Evolutionary conservation across 768 basidiomycete genomes (phyloP).

Genomic region (Hericium rajendrae): DNA sequence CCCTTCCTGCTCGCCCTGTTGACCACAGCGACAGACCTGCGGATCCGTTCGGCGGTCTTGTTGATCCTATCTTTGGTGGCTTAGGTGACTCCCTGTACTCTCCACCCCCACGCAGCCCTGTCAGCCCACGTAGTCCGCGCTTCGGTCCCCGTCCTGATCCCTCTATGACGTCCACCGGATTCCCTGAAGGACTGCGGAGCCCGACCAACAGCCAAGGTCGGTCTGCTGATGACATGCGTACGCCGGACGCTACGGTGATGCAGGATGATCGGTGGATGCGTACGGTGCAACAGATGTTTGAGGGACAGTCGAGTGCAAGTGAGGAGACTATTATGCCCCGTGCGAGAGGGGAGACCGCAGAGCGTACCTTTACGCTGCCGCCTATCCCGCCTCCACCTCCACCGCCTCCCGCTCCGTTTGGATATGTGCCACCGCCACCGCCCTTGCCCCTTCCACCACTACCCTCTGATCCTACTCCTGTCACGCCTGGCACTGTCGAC

Average conservation of each 20-base stretch:
- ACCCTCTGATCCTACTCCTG: background rate
- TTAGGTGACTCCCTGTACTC: background rate
- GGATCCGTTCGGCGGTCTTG: slow-evolving; percentile 2
- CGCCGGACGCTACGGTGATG: slow-evolving; percentile 8
- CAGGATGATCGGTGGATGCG: slow-evolving; percentile 10
- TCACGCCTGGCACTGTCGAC: slow-evolving; percentile 7
- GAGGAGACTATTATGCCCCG: slow-evolving; percentile 8
- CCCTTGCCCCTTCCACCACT: slow-evolving; percentile 5
- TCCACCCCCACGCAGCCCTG: slow-evolving; percentile 54
- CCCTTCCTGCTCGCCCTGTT: slow-evolving; percentile 1
- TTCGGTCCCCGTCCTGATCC: slow-evolving; percentile 9
- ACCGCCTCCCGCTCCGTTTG: slow-evolving; percentile 4
- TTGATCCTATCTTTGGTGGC: background rate
- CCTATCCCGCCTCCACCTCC: slow-evolving; percentile 11
- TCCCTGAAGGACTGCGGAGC: slow-evolving; percentile 2
- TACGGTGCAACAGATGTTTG: slow-evolving; percentile 8
- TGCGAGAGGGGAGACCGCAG: slow-evolving; percentile 1
- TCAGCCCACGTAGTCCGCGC: slow-evolving; percentile 39
- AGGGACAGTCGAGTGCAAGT: slow-evolving; percentile 7
- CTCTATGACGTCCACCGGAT: background rate
- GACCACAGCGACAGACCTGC: slow-evolving; percentile 10
- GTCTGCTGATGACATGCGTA: slow-evolving; percentile 9
- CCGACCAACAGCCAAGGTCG: slow-evolving; percentile 6
- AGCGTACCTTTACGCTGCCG: slow-evolving; percentile 8
- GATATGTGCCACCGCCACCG: background rate